phyloP scores from a whole-genome alignment of 495 filamentous ascomycete species.

The Neurospora africana region DNA sequence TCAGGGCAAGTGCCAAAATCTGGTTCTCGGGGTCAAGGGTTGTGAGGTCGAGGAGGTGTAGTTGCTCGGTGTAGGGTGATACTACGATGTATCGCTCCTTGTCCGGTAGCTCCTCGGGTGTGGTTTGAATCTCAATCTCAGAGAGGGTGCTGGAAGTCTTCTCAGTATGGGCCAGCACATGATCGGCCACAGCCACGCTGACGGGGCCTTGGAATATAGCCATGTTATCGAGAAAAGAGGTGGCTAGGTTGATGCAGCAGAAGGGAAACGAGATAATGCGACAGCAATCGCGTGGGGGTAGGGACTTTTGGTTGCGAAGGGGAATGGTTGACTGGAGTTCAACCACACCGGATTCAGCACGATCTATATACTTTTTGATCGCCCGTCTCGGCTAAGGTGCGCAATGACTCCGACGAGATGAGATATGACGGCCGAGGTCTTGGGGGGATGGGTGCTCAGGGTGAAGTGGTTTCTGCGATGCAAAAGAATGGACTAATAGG shows the following conservation, averaged over 20 bases:
- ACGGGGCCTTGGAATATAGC: constrained; percentile 8
- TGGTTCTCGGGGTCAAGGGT: constrained; percentile 51
- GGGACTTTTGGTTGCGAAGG: neutral
- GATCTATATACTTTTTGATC: neutral
- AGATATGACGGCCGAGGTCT: neutral
- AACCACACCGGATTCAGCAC: neutral
- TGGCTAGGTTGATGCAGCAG: neutral
- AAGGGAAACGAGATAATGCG: neutral
- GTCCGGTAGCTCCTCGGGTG: neutral
- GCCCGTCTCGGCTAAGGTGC: neutral
- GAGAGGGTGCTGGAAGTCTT: constrained; percentile 5
- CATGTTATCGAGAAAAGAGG: constrained; percentile 6
- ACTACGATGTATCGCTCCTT: constrained; percentile 41
- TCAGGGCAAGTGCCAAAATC: constrained; percentile 62
- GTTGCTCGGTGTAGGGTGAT: constrained; percentile 60
- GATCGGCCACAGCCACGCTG: neutral
- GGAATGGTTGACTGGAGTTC: neutral
- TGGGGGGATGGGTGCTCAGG: neutral
- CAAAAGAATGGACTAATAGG: neutral
- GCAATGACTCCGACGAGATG: neutral
- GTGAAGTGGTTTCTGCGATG: neutral
- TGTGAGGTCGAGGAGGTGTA: constrained; percentile 62
- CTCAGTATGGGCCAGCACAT: neutral
- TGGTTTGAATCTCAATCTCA: neutral
- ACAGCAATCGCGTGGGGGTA: neutral